A percentile compares a stretch with the other conserved stretches of the same genome.
Evolutionary conservation across 176 grass and related monocot genomes (phyloP).

Genomic region (Musa troglodytarum): DNA sequence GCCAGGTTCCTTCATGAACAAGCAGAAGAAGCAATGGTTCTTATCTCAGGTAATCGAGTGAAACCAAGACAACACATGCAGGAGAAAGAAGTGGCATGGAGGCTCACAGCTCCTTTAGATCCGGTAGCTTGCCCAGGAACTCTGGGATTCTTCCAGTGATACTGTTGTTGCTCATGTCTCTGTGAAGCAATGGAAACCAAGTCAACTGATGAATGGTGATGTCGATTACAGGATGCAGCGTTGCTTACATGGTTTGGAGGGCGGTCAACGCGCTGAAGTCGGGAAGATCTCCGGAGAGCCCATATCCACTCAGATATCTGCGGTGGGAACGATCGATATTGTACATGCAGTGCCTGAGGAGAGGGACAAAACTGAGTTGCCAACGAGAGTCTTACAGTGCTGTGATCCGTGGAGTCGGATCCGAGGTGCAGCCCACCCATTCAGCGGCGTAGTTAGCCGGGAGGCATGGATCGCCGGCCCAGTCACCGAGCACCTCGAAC

Average conservation of each 20-base stretch:
- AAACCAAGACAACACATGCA: background rate
- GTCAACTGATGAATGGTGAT: background rate
- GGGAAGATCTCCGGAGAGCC: background rate
- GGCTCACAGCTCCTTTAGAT: background rate
- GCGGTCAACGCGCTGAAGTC: background rate
- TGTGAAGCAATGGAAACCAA: background rate
- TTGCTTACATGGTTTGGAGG: background rate
- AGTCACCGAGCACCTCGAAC: background rate
- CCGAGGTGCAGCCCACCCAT: background rate
- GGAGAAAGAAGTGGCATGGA: background rate
- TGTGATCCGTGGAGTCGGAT: background rate
- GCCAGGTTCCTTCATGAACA: background rate
- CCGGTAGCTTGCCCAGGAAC: background rate
- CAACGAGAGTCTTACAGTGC: background rate
- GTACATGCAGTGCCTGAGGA: background rate
- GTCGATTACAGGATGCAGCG: background rate
- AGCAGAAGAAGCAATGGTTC: background rate
- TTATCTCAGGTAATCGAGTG: background rate
- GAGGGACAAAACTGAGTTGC: background rate
- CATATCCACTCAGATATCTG: conserved; percentile 1
- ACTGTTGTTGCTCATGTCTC: background rate
- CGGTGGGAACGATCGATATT: no score
- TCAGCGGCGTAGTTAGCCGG: background rate
- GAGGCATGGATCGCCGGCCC: background rate
- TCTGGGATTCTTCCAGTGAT: background rate